Evolutionary conservation across 805 yeast genomes (phyloP), one percentile per base, ranked within the genome.

Genomic region (Diddensiella transvaalensis): DNA sequence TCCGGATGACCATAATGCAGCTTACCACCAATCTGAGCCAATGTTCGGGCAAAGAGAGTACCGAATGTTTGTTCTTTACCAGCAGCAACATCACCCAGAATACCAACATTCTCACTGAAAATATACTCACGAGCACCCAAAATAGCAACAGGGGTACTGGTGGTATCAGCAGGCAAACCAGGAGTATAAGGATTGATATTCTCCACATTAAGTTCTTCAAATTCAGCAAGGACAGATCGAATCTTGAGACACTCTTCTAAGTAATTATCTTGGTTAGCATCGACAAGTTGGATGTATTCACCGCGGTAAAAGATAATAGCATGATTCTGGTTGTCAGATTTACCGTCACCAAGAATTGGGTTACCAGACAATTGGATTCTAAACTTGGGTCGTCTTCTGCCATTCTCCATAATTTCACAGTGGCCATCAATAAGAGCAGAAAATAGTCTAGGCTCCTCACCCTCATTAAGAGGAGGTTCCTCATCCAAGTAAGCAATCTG

Each of bases 1-100:
- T 90, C 98, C 2, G 98, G 98, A 69, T 90, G 97, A 1, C 98
- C 98, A 66, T 90, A 90, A 65, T 90, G 98, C 44, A 90, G 70
- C 67, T 91, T 91, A 1, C 95, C 96, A 8, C 97, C 97, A 58
- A 91, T 87, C 60, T 87, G 91, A 0, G 96, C 93, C 56, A 90
- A 70, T 0, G 96, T 89, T 62, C 97, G 76, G 1, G 97, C 96
- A 73, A 91, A 90, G 60, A 91, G 71, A 0, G 98, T 90, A 22
- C 98, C 98, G 72, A 90, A 90, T 1, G 98, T 90, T 68, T 91
- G 96, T 63, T 90, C 98, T 66, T 90, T 90, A 5, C 96, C 96
- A 18, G 98, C 98, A 19, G 97, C 97, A 57, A 90, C 87, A 68
- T 90, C 97, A 42, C 97, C 98, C 37, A 90, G 72, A 10, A 90